phyloP scores from a whole-genome alignment of 805 yeast species.

The Blastobotrys attinorum region DNA sequence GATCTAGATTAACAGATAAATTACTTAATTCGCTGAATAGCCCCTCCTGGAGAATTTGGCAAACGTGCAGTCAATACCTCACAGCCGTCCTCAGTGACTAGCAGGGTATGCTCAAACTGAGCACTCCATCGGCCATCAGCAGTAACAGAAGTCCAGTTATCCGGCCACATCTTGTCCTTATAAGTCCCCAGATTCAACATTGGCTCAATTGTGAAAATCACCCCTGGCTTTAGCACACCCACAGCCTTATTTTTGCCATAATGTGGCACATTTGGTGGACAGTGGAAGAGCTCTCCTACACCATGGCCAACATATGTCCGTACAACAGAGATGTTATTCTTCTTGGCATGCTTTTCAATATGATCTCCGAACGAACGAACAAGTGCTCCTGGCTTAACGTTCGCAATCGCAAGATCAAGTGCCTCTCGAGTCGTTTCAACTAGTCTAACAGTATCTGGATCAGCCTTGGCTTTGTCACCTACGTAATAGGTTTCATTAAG shows the following conservation, averaged over 20 bases:
- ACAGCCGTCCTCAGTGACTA: conserved; percentile 89
- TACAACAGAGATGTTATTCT: conserved; percentile 76
- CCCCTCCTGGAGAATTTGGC: conserved; percentile 81
- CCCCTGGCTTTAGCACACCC: conserved; percentile 92
- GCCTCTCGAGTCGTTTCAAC: conserved; percentile 91
- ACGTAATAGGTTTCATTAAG: conserved; percentile 95
- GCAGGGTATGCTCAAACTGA: conserved; percentile 84
- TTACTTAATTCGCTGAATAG: background rate
- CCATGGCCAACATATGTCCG: conserved; percentile 94
- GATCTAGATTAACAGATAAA: too few species aligned
- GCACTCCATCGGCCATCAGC: conserved; percentile 87
- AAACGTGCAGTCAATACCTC: conserved; percentile 83
- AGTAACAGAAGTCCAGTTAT: conserved; percentile 92
- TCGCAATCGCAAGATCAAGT: conserved; percentile 71
- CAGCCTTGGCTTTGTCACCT: conserved; percentile 76
- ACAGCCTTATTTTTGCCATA: conserved; percentile 88
- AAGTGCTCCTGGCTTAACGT: conserved; percentile 86
- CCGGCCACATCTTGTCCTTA: conserved; percentile 89
- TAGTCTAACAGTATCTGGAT: conserved; percentile 75
- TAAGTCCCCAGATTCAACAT: conserved; percentile 85
- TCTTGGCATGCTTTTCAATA: conserved; percentile 79
- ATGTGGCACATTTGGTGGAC: conserved; percentile 89
- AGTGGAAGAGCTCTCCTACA: conserved; percentile 76
- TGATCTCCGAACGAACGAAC: conserved; percentile 80
- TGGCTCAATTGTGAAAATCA: conserved; percentile 96